These are phyloP conservation scores for Hippophae gyantsensis DNA, from an alignment of 306 rosid species.

Conservation along the genomic window DNA sequence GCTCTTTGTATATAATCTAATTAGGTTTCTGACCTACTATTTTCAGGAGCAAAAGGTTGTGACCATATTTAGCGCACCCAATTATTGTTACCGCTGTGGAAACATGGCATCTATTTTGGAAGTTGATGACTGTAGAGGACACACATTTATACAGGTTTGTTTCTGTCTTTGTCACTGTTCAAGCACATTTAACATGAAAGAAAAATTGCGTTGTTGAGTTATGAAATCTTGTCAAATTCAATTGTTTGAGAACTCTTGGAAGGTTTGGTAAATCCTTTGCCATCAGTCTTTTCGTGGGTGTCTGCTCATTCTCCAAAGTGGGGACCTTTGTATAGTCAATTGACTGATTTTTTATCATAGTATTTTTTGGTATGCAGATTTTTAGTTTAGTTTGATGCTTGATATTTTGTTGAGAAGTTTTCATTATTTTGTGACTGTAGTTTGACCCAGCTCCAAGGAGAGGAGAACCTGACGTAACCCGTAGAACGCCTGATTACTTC, in stretches of 20 bases:
- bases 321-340: background rate
- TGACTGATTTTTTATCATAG: background rate
- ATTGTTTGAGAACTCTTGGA: too few species aligned
- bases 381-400: background rate
- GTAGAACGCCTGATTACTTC: conserved; percentile 94
- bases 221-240: too few species aligned
- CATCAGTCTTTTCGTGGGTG: background rate
- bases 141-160: conserved; percentile 84
- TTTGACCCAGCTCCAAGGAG: conserved; percentile 96
- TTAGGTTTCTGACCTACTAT: conserved; percentile 3
- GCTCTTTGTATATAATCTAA: background rate
- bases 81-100: conserved; percentile 92
- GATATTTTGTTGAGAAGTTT: background rate
- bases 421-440: conserved; percentile 31
- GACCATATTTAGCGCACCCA: conserved; percentile 88
- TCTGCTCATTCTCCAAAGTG: background rate
- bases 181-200: too few species aligned
- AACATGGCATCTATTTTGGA: conserved; percentile 96
- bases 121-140: conserved; percentile 83
- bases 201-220: too few species aligned
- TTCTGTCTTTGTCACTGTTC: background rate
- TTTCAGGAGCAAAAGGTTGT: conserved; percentile 94
- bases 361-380: background rate
- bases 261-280: too few species aligned
- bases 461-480: conserved; percentile 95